Evolutionary conservation across 371 early-diverging fungal species (phyloP).

Genomic region (Saksenaea oblongispora): DNA sequence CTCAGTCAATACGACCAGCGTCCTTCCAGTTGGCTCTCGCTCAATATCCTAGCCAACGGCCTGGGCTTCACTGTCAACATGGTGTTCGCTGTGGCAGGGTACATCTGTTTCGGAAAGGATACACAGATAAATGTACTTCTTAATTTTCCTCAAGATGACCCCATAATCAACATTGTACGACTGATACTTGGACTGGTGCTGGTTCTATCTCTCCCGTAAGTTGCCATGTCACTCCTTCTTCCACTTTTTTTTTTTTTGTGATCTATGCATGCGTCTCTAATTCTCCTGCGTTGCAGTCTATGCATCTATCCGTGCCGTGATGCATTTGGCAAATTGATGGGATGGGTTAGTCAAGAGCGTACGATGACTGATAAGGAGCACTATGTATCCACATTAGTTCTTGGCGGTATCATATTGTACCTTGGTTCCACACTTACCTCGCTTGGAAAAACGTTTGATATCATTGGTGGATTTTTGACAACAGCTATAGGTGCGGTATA

Average conservation of each 20-base stretch:
- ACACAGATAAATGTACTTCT: conserved; percentile 49
- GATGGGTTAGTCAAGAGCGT: conserved; percentile 27
- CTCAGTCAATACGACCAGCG: conserved; percentile 37
- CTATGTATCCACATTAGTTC: conserved; percentile 32
- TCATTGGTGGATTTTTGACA: conserved; percentile 60
- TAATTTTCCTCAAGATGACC: conserved; percentile 51
- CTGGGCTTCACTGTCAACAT: conserved; percentile 49
- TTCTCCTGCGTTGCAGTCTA: conserved; percentile 14
- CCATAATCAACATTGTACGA: conserved; percentile 49
- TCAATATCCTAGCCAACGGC: conserved; percentile 35
- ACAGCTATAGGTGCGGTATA: conserved; percentile 37
- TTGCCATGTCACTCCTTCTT: neutral
- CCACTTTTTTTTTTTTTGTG: conserved; percentile 11
- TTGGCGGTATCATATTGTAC: conserved; percentile 38
- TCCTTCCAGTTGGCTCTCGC: conserved; percentile 38
- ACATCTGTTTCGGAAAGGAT: conserved; percentile 52
- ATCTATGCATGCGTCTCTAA: neutral
- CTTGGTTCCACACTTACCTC: conserved; percentile 47
- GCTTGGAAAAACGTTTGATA: conserved; percentile 52
- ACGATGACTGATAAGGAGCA: conserved; percentile 41
- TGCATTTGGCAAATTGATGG: conserved; percentile 46
- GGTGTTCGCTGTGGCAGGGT: conserved; percentile 53
- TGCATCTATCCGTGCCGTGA: conserved; percentile 56
- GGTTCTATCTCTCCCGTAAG: conserved; percentile 50
- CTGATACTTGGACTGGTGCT: conserved; percentile 47